phyloP scores from a whole-genome alignment of 2,329 filamentous ascomycete genomes.

The Lomentospora prolificans region DNA sequence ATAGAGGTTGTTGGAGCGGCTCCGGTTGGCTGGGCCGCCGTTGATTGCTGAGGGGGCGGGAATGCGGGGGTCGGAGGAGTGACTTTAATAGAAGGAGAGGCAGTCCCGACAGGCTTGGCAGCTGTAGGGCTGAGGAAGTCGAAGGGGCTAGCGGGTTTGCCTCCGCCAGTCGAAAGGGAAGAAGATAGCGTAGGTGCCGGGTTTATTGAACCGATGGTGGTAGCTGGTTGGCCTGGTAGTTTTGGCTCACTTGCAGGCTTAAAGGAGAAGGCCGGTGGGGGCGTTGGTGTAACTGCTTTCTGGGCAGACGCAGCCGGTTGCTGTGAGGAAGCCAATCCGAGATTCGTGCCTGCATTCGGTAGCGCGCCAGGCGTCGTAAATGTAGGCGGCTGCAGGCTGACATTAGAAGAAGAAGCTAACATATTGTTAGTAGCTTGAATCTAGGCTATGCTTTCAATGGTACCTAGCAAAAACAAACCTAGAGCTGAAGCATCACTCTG shows the following conservation, averaged over 20 bases:
- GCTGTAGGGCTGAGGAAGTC: background rate
- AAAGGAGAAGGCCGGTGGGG: background rate
- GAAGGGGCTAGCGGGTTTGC: background rate
- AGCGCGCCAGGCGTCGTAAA: background rate
- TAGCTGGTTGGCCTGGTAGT: background rate
- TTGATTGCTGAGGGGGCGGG: slow-evolving; percentile 1
- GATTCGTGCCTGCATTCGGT: background rate
- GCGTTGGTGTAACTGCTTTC: background rate
- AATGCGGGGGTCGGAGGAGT: slow-evolving; percentile 12
- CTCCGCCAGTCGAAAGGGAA: background rate
- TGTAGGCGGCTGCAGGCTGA: background rate
- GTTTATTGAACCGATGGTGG: background rate
- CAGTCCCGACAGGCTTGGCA: background rate
- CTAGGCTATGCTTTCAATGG: background rate
- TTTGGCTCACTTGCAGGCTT: background rate
- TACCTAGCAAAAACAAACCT: background rate
- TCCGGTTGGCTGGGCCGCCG: background rate
- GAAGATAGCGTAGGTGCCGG: too few relatives aligned
- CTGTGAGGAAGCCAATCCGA: background rate
- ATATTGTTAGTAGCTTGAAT: background rate
- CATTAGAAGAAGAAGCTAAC: background rate
- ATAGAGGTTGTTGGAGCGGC: slow-evolving; percentile 8
- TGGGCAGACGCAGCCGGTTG: background rate
- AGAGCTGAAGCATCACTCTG: background rate
- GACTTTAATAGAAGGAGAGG: slow-evolving; percentile 10